Evolutionary conservation across 331 rosid genomes (phyloP), one percentile per base, ranked within the genome.

Genomic region (Cydonia oblonga): DNA sequence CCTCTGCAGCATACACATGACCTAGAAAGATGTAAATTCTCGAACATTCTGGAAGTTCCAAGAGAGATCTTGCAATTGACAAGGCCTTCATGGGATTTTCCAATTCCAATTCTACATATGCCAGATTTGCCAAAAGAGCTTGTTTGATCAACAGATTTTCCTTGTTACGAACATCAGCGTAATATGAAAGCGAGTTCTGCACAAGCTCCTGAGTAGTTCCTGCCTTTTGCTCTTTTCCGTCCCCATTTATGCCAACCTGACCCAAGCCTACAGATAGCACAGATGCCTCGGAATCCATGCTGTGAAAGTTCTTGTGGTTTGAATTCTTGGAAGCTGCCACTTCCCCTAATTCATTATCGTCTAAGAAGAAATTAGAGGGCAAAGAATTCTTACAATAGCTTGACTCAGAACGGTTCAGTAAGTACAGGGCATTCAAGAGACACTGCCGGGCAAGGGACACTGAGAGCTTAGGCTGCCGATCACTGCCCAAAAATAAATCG

Each of bases 1-100:
- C 96, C 88, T 95, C 99, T 15, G 99, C 96, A 1, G 96, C 90
- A 88, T 84, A 95, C 70, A 90, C 71, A 78, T 86, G 96, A 68
- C 96, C 93, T 40, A 91, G 82, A 82, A 91, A 95, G 62, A 80
- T 62, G 82, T 91, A 90, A 73, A 95, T 82, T 87, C 92, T 89
- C 49, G 92, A 90, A 80, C 99, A 86, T 79, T 87, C 96, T 30
- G 92, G 93, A 70, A 90, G 82, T 69, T 95, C 96, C 30, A 88
- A 64, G 60, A 95, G 90, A 69, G 90, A 86, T 72, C 77, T 79
- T 42, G 93, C 86, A 71, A 80, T 70, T 51, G 87, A 77, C 53
- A 91, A 86, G 67, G 96, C 92, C 89, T 86, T 91, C 73, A 84
- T 44, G 19, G 96, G 97, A 78, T 95, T 88, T 76, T 80, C 96